A percentile compares a stretch with the other conserved stretches of the same genome.
Evolutionary conservation across 2,329 filamentous ascomycete species (phyloP).

Genomic region (Pseudogymnoascus sp.): DNA sequence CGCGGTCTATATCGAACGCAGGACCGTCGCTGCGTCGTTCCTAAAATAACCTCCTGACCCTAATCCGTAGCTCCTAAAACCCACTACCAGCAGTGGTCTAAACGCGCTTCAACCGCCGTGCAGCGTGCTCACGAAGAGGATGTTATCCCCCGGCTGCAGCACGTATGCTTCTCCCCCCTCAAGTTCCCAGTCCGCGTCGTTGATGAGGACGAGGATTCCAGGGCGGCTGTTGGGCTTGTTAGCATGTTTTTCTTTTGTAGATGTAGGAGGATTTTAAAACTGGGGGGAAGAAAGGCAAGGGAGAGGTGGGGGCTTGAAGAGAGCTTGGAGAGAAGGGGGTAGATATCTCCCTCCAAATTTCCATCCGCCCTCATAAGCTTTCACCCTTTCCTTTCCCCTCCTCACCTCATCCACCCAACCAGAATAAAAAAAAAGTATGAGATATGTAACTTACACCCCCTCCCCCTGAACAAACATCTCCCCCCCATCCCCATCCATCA

Average conservation of each 20-base stretch:
- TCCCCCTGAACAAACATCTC: conserved; percentile 85
- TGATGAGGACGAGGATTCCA: conserved; percentile 92
- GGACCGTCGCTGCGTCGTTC: too few species aligned
- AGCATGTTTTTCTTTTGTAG: conserved; percentile 11
- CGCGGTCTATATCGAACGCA: too few species aligned
- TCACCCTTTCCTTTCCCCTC: neutral
- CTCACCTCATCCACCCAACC: neutral
- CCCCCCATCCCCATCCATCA: conserved; percentile 78
- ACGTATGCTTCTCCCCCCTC: conserved; percentile 91
- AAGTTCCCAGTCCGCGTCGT: conserved; percentile 96
- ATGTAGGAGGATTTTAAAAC: neutral
- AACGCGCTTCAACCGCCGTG: conserved; percentile 74
- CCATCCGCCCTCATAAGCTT: neutral
- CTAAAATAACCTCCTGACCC: too few species aligned
- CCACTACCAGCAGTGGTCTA: too few species aligned
- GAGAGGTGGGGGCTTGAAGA: conserved; percentile 1
- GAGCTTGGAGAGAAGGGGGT: too few species aligned
- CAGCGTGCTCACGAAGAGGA: conserved; percentile 92
- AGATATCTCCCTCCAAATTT: too few species aligned
- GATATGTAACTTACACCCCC: conserved; percentile 73
- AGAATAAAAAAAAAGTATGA: neutral
- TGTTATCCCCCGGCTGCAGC: conserved; percentile 72
- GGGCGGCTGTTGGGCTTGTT: conserved; percentile 57
- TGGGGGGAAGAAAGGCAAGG: conserved; percentile 12
- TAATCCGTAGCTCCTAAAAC: too few species aligned